These are phyloP conservation scores for Glebionis coronaria DNA, from an alignment of 129 eudicot genomes.

Conservation along the genomic window DNA sequence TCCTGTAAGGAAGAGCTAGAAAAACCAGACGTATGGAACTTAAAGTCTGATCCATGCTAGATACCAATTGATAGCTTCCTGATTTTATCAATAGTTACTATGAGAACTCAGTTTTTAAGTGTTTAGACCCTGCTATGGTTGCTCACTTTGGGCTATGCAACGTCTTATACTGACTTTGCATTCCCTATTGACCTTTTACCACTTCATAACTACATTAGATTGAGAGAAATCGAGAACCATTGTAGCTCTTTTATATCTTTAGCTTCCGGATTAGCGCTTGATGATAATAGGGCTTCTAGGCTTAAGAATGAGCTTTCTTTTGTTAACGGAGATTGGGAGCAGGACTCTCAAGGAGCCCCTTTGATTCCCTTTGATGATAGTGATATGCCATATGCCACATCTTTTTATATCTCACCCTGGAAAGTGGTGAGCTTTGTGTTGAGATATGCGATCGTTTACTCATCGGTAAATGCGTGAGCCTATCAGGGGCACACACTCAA, in stretches of 20 bases:
- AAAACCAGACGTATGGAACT: background rate
- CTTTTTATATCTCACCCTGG: conserved; percentile 23
- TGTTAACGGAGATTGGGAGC: conserved; percentile 45
- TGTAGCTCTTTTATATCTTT: conserved; percentile 37
- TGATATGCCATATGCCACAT: conserved; percentile 21
- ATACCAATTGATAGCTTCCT: background rate
- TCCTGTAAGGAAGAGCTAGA: background rate
- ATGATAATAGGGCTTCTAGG: background rate
- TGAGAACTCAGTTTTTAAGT: conserved; percentile 23
- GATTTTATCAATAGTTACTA: background rate
- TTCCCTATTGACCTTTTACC: conserved; percentile 24
- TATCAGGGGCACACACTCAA: too few relatives aligned
- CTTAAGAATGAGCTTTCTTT: conserved; percentile 38
- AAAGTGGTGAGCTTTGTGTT: conserved; percentile 36
- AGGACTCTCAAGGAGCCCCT: conserved; percentile 35
- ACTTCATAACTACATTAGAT: conserved; percentile 28
- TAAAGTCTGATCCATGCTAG: background rate
- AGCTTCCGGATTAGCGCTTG: conserved; percentile 34
- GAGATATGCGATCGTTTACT: too few relatives aligned
- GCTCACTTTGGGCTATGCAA: conserved; percentile 21
- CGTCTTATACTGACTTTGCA: conserved; percentile 26
- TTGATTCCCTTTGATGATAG: conserved; percentile 45
- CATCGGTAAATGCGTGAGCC: too few relatives aligned
- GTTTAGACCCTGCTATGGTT: conserved; percentile 18
- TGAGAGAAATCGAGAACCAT: conserved; percentile 24